phyloP scores from a whole-genome alignment of 2,329 filamentous ascomycete species.

The Hypoxylon sp. region DNA sequence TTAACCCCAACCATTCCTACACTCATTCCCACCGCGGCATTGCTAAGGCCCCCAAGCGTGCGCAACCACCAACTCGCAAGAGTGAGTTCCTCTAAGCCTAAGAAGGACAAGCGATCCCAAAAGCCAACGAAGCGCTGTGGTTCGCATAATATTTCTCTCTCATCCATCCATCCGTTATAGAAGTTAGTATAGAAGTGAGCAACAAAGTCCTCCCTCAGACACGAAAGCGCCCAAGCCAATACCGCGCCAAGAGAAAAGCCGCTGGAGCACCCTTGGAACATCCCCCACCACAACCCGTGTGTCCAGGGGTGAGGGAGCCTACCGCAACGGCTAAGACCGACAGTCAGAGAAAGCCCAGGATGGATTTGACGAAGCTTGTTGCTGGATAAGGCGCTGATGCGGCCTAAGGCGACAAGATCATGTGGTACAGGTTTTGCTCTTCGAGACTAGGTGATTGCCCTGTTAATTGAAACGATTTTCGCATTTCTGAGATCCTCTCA shows the following conservation, averaged over 20 bases:
- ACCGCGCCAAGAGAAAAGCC: neutral
- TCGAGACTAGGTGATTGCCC: neutral
- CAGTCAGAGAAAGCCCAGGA: neutral
- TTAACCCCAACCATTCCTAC: constrained; percentile 27
- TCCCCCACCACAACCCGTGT: constrained; percentile 1
- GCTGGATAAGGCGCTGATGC: no score
- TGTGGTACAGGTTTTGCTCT: neutral
- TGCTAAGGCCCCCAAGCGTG: constrained; percentile 10
- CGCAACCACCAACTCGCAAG: constrained; percentile 2
- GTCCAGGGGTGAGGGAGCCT: neutral
- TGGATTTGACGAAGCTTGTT: neutral
- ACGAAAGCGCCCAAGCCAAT: constrained; percentile 2
- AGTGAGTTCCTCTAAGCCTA: constrained; percentile 6
- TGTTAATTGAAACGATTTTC: neutral
- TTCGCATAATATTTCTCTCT: neutral
- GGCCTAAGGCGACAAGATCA: no score
- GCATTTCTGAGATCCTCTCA: no score
- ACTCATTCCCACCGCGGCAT: constrained; percentile 28
- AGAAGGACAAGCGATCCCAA: constrained; percentile 19
- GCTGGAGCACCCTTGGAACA: neutral
- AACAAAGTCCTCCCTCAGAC: neutral
- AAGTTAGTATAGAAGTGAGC: neutral
- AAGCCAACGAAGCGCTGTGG: constrained; percentile 10
- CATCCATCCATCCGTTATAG: no score
- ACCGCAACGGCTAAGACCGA: constrained; percentile 4